A percentile compares a stretch with the other conserved stretches of the same genome.
phyloP scores from a whole-genome alignment of 352 stramenopile genomes.

The Pythium myriotylum region DNA sequence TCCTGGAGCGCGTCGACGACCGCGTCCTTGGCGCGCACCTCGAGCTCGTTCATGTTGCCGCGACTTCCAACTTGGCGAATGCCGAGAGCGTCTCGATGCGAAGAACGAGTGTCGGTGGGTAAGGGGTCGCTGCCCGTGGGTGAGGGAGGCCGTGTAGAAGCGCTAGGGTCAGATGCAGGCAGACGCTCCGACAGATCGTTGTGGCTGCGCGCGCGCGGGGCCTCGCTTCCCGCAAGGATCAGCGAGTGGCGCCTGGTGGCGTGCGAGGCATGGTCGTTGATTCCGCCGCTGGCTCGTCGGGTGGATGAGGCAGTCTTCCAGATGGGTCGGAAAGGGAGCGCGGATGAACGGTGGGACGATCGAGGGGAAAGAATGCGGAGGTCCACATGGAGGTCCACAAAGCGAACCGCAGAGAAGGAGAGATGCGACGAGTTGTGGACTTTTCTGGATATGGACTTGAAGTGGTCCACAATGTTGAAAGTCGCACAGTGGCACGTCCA shows the following conservation, averaged over 20 bases:
- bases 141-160: too few relatives aligned
- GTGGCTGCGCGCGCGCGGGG: too few relatives aligned
- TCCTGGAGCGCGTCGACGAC: slow-evolving; percentile 24
- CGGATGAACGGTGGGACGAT: neutral
- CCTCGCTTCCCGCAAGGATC: too few relatives aligned
- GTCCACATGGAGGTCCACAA: too few relatives aligned
- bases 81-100: neutral
- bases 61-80: too few relatives aligned
- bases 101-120: too few relatives aligned
- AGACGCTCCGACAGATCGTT: too few relatives aligned
- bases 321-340: neutral
- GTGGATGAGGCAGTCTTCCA: neutral
- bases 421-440: too few relatives aligned
- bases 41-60: slow-evolving; percentile 15
- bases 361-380: neutral
- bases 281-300: neutral
- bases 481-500: neutral
- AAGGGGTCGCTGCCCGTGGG: neutral
- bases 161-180: too few relatives aligned
- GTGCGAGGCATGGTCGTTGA: slow-evolving; percentile 1
- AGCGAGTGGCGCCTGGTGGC: neutral
- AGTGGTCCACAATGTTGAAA: slow-evolving; percentile 15
- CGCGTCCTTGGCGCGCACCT: slow-evolving; percentile 16
- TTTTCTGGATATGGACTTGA: slow-evolving; percentile 12
- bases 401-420: too few relatives aligned